A percentile compares a stretch with the other conserved stretches of the same genome.
These are phyloP conservation scores for Wickerhamiella musiphila DNA, from an alignment of 805 yeast species.

Conservation along the genomic window DNA sequence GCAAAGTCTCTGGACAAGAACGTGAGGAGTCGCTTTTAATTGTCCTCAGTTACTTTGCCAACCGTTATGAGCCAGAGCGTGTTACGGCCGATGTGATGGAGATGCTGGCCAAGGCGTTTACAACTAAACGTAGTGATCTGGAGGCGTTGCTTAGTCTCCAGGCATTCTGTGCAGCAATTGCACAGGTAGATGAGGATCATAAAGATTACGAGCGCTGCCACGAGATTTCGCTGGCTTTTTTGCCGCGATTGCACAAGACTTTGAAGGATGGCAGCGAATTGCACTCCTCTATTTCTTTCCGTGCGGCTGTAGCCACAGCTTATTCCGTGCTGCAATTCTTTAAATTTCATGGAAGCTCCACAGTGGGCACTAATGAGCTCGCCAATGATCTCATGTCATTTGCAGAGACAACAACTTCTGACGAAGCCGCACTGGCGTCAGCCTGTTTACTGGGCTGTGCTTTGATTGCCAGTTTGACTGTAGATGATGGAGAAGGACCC, in stretches of 20 bases:
- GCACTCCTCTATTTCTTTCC: conserved; percentile 5
- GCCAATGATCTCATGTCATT: conserved; percentile 15
- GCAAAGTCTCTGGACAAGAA: conserved; percentile 18
- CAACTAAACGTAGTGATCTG: conserved; percentile 16
- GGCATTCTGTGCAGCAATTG: conserved; percentile 15
- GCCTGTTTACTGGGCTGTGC: conserved; percentile 18
- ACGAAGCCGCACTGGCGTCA: conserved; percentile 12
- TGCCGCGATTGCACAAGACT: conserved; percentile 8
- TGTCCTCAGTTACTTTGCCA: conserved; percentile 16
- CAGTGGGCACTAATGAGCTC: conserved; percentile 17
- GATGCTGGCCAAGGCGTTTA: conserved; percentile 13
- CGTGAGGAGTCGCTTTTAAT: conserved; percentile 20
- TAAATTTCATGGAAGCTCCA: conserved; percentile 20
- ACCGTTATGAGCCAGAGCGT: conserved; percentile 19
- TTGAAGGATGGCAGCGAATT: conserved; percentile 1
- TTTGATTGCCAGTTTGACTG: conserved; percentile 16
- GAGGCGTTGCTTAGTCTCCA: conserved; percentile 19
- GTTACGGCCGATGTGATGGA: conserved; percentile 11
- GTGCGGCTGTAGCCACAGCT: conserved; percentile 16
- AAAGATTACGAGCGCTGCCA: conserved; percentile 10
- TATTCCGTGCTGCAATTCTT: conserved; percentile 19
- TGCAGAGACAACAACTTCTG: conserved; percentile 14
- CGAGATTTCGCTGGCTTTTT: conserved; percentile 8
- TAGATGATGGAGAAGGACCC: conserved; percentile 7
- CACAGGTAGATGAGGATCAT: conserved; percentile 15